These are phyloP conservation scores for Capillidium heterosporum DNA, from an alignment of 371 early-diverging fungal genomes.

Conservation along the genomic window DNA sequence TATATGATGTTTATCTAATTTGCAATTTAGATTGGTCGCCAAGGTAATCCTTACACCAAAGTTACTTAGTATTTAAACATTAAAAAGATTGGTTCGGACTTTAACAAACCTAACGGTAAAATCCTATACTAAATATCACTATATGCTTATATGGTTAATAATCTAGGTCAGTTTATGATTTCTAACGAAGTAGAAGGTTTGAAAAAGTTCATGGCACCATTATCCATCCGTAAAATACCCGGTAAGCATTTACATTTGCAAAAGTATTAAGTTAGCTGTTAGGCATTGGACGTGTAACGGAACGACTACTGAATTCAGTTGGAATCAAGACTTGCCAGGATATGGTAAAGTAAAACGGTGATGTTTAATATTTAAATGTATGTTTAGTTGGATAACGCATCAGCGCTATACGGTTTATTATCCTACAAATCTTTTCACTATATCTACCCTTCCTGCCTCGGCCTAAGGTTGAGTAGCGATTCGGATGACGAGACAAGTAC, in stretches of 20 bases:
- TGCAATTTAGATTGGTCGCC: background rate
- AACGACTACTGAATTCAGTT: background rate
- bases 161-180: background rate
- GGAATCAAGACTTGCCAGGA: slow-evolving; percentile 5
- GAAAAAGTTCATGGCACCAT: background rate
- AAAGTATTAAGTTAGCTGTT: background rate
- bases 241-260: background rate
- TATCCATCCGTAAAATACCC: slow-evolving; percentile 1
- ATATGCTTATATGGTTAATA: background rate
- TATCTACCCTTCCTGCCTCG: background rate
- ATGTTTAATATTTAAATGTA: background rate
- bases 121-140: background rate
- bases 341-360: background rate
- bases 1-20: background rate
- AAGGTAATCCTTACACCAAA: background rate
- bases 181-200: background rate
- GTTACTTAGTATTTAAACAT: background rate
- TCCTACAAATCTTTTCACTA: background rate
- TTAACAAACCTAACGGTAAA: slow-evolving; percentile 4
- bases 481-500: background rate
- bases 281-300: slow-evolving; percentile 5
- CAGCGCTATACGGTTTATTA: background rate
- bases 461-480: background rate
- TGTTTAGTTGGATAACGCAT: background rate
- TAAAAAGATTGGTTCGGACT: background rate